Base-by-base conservation (phyloP, 768 basidiomycete genomes). In the Strobilomyces dryophilus region DNA sequence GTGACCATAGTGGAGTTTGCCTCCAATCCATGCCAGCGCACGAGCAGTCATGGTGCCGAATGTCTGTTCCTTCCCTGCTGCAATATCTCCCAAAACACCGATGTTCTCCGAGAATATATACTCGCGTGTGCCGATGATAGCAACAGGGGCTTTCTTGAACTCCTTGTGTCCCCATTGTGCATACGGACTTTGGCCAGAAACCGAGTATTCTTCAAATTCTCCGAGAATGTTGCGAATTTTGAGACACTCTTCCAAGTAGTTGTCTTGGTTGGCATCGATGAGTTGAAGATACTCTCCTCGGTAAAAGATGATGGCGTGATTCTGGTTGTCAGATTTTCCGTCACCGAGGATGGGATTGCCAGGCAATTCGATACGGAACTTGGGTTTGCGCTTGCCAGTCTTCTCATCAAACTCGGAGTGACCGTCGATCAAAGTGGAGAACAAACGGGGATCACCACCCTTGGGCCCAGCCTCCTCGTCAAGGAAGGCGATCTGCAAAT, bases 41-140 rank as follows among this genome's bases (percentile, higher is more conserved):
- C 95, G 88, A 37, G 95, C 95, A 0, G 95, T 93, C 79, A 98
- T 85, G 10, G 97, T 99, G 73, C 97, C 97, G 72, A 99, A 99
- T 43, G 97, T 99, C 74, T 99, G 97, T 74, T 99, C 97, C 78
- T 99, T 98, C 46, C 97, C 97, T 54, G 97, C 97, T 44, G 97
- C 97, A 58, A 99, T 93, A 70, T 99, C 97, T 71, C 97, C 97
- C 55, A 99, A 80, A 34, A 99, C 92, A 77, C 97, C 97, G 62
- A 98, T 98, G 69, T 98, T 98, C 77, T 98, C 97, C 48, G 97
- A 98, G 77, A 99, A 99, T 67, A 99, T 98, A 74, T 99, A 99
- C 74, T 99, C 97, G 70, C 97, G 86, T 6, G 97, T 97, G 64
- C 97, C 97, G 57, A 99, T 83, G 68, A 99, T 99, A 29, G 97